Base-by-base conservation (phyloP, 495 filamentous ascomycete genomes). In the Talaromyces borbonicus region DNA sequence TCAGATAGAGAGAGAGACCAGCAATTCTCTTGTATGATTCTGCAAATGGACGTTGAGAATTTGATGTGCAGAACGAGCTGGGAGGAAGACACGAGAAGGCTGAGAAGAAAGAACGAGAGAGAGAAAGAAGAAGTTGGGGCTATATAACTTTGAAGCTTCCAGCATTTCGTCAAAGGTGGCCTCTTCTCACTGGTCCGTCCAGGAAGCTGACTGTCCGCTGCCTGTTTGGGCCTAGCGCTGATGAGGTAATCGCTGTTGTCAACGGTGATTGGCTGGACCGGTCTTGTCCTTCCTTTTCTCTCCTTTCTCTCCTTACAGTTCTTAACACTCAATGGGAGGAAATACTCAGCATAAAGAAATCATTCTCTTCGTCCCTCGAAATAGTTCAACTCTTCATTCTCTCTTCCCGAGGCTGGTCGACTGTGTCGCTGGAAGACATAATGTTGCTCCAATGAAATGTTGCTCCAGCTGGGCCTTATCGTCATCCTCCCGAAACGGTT, bases 111-210 rank as follows among this genome's bases (percentile, higher is more conserved):
- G 24, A 29, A 36, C 43, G 30, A 32, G 14, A 20, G 29, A 19
- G 36, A 35, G 20, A 22, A 46, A 49, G 36, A 49, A 26, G 26
- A 33, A 43, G 20, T 46, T 46, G 47, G 40, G 48, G 43, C 48
- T 48, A 47, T 55, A 51, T 52, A 47, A 53, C 30, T 47, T 43
- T 52, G 48, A 40, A 42, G 56, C 49, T 46, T 31, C 12, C n/a
- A 20, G 24, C 42, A 36, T 51, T 41, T 44, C 23, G 16, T 62
- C 61, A 68, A 56, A 62, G 69, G 64, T 48, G 46, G 46, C 46
- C 46, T 48, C 46, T 48, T 48, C 37, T 48, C 37, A 40, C 27
- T 48, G 43, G 43, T 35, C 43, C 16, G 19, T 11, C 11, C 9
- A 5, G 0, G n/a, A 27, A 19, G 25, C 15, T 25, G n/a, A n/a